A percentile compares a stretch with the other conserved stretches of the same genome.
Evolutionary conservation across 1,284 basidiomycete genomes (phyloP).

Genomic region (Tilletia caries): DNA sequence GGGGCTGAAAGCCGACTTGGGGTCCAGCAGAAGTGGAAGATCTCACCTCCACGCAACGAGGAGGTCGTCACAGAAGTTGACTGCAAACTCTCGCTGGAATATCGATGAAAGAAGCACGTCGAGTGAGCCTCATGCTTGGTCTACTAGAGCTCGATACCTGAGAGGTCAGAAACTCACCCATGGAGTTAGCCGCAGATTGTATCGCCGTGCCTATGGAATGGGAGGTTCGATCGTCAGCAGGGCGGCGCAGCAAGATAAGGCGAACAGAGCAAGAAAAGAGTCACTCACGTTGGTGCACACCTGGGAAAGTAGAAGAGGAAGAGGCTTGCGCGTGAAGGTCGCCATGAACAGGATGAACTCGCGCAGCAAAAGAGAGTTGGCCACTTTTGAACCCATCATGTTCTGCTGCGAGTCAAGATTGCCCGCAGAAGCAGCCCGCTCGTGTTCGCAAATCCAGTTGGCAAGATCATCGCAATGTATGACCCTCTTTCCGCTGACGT

Average conservation of each 20-base stretch:
- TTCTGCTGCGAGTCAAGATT: neutral
- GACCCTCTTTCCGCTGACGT: neutral
- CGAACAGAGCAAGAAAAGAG: neutral
- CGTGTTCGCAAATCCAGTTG: neutral
- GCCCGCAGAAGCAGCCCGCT: neutral
- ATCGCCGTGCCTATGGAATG: neutral
- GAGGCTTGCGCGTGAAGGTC: neutral
- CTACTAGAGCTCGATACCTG: neutral
- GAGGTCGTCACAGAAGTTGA: conserved; percentile 5
- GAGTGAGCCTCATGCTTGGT: neutral
- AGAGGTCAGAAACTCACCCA: neutral
- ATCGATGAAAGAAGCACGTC: neutral
- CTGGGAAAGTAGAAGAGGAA: neutral
- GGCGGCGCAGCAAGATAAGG: neutral
- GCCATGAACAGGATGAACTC: conserved; percentile 13
- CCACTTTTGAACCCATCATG: neutral
- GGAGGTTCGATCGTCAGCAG: too few relatives aligned
- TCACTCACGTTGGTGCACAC: neutral
- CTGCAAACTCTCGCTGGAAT: conserved; percentile 2
- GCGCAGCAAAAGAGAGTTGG: neutral
- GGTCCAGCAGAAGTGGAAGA: too few relatives aligned
- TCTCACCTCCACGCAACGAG: conserved; percentile 1
- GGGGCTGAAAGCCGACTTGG: too few relatives aligned
- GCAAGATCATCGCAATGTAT: neutral
- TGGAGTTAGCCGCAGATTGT: neutral